These are phyloP conservation scores for Saccharomycopsis phalli DNA, from an alignment of 1,139 yeast species.

Conservation along the genomic window DNA sequence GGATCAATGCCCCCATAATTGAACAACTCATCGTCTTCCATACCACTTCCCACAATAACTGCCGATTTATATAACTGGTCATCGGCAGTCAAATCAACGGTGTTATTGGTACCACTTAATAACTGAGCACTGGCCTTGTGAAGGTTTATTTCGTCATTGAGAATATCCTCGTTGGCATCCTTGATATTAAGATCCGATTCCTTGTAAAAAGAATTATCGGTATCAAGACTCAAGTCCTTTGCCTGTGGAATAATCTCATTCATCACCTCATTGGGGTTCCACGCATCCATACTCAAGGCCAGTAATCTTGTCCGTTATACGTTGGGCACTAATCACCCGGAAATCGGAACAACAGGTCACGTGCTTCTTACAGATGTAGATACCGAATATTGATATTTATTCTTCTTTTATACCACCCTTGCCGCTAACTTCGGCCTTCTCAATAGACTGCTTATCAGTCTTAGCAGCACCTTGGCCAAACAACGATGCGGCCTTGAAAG, in stretches of 20 bases:
- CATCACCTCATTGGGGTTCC: conserved; percentile 17
- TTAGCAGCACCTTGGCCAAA: conserved; percentile 60
- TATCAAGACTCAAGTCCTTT: too few relatives aligned
- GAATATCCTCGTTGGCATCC: conserved; percentile 30
- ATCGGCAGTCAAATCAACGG: conserved; percentile 22
- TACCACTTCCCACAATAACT: neutral
- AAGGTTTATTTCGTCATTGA: conserved; percentile 39
- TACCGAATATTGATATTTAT: too few relatives aligned
- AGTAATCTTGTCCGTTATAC: too few relatives aligned
- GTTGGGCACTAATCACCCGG: too few relatives aligned
- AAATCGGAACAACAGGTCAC: too few relatives aligned
- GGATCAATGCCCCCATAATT: conserved; percentile 33
- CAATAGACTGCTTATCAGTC: conserved; percentile 83
- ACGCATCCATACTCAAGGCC: too few relatives aligned
- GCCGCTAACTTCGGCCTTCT: conserved; percentile 79
- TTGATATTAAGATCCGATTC: neutral
- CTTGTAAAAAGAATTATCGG: too few relatives aligned
- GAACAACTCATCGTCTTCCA: conserved; percentile 10
- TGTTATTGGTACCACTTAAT: conserved; percentile 13
- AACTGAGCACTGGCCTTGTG: conserved; percentile 36
- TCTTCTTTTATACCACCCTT: conserved; percentile 89
- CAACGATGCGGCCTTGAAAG: conserved; percentile 75
- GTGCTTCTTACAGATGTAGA: too few relatives aligned
- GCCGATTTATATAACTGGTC: conserved; percentile 22
- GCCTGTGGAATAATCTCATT: too few relatives aligned